Evolutionary conservation across 768 basidiomycete species (phyloP).

Genomic region (Tricholomella constricta): DNA sequence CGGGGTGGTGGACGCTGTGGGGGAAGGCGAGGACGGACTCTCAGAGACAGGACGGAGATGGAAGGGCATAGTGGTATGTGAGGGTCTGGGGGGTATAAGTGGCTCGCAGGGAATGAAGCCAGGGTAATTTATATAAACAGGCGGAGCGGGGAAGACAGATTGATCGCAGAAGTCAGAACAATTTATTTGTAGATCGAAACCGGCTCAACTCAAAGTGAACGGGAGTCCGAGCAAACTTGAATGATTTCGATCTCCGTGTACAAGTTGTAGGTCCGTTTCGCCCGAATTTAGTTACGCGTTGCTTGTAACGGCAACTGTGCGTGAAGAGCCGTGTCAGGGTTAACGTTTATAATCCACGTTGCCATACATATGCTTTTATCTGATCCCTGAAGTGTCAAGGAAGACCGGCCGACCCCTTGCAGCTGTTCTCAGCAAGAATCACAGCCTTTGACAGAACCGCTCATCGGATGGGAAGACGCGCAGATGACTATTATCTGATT

Average conservation of each 20-base stretch:
- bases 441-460: constrained; percentile 40
- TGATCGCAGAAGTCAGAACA: constrained; percentile 27
- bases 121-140: constrained; percentile 28
- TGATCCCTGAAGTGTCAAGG: constrained; percentile 22
- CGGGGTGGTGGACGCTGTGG: constrained; percentile 49
- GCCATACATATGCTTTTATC: constrained; percentile 20
- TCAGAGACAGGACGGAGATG: constrained; percentile 60
- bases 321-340: constrained; percentile 23
- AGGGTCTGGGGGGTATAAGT: constrained; percentile 20
- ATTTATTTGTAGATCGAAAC: constrained; percentile 31
- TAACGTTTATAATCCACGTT: constrained; percentile 23
- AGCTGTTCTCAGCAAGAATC: constrained; percentile 16
- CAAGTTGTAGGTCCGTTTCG: constrained; percentile 7
- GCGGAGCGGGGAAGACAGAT: constrained; percentile 27
- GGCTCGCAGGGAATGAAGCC: constrained; percentile 10
- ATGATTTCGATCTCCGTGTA: constrained; percentile 19
- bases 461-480: constrained; percentile 34
- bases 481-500: constrained; percentile 17
- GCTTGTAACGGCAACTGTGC: constrained; percentile 25
- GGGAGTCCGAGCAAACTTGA: too few species aligned
- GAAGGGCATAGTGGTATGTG: constrained; percentile 33
- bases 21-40: constrained; percentile 52
- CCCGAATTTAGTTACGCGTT: constrained; percentile 21
- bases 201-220: constrained; percentile 29
- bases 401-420: constrained; percentile 12